Evolutionary conservation across 2,329 filamentous ascomycete species (phyloP).

Genomic region (Cercospora janseana): DNA sequence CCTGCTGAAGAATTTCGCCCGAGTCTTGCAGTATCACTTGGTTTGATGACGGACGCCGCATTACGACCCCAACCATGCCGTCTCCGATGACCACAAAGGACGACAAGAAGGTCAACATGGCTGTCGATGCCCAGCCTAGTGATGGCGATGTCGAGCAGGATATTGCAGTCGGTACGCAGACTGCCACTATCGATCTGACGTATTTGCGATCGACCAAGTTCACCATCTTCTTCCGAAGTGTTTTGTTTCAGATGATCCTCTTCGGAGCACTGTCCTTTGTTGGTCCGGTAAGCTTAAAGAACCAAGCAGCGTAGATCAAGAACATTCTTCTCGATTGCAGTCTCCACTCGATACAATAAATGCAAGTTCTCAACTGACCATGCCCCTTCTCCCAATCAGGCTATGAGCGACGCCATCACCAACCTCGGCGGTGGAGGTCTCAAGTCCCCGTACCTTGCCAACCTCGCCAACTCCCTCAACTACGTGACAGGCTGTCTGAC

Average conservation of each 20-base stretch:
- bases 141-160: slow-evolving; percentile 10
- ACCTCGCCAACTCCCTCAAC: slow-evolving; percentile 28
- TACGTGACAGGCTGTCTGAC: slow-evolving; percentile 25
- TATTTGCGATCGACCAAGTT: slow-evolving; percentile 14
- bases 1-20: too few relatives aligned
- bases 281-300: slow-evolving; percentile 8
- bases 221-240: slow-evolving; percentile 24
- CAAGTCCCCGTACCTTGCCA: slow-evolving; percentile 26
- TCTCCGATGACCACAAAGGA: background rate
- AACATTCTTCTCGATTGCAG: background rate
- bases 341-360: background rate
- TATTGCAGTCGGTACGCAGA: slow-evolving; percentile 17
- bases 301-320: background rate
- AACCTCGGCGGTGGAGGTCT: slow-evolving; percentile 31
- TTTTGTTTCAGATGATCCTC: slow-evolving; percentile 30
- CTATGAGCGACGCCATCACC: slow-evolving; percentile 29
- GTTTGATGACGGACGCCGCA: too few relatives aligned
- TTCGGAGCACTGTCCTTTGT: slow-evolving; percentile 25
- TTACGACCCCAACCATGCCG: too few relatives aligned
- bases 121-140: background rate
- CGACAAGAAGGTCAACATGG: slow-evolving; percentile 5
- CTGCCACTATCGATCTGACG: slow-evolving; percentile 10
- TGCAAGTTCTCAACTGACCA: background rate
- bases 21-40: too few relatives aligned
- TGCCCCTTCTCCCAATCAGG: background rate